Evolutionary conservation across 495 filamentous ascomycete species (phyloP).

Genomic region (Penicillium dipodomyicola): DNA sequence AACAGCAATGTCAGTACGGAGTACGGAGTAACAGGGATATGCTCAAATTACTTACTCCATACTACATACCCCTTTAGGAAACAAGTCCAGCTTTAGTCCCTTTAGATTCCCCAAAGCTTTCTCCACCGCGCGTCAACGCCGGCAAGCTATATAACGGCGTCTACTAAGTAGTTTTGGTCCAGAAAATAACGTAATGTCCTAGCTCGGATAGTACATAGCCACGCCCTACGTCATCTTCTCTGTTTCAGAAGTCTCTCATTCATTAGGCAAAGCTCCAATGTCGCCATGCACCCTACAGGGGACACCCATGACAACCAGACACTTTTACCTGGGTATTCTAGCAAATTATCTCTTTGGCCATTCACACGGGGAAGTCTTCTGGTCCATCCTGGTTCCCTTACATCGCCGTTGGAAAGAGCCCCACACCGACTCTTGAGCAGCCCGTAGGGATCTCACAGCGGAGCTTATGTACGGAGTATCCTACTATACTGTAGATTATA

Average conservation of each 20-base stretch:
- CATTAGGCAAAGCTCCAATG: not conserved
- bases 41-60: not conserved
- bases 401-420: conserved; percentile 10
- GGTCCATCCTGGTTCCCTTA: not conserved
- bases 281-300: not conserved
- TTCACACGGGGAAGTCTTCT: not conserved
- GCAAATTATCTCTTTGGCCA: not conserved
- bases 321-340: not conserved
- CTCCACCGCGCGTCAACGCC: conserved; percentile 9
- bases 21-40: conserved; percentile 13
- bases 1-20: not conserved
- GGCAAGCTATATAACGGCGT: conserved; percentile 2
- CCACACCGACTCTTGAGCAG: conserved; percentile 2
- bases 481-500: not conserved
- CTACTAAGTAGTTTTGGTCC: not conserved
- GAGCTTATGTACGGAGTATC: not conserved
- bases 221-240: not conserved
- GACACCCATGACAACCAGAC: not conserved
- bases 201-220: not conserved
- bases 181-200: not conserved
- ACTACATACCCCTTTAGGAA: not conserved
- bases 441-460: not conserved
- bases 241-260: not conserved
- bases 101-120: not conserved
- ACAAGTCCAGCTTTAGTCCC: too few relatives aligned